Evolutionary conservation across 805 yeast genomes (phyloP).

Genomic region (Grigorovia yakushimaensis): DNA sequence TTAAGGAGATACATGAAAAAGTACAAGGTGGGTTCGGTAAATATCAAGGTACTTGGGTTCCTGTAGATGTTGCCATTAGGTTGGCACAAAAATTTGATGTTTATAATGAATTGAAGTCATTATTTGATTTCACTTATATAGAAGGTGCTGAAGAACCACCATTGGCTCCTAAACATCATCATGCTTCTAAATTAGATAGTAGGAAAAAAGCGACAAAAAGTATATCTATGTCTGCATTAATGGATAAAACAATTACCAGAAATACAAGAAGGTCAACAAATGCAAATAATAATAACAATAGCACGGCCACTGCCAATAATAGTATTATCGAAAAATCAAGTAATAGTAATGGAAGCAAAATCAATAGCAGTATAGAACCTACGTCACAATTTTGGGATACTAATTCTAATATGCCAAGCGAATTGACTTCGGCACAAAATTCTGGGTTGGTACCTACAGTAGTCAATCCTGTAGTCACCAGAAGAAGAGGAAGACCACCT

Average conservation of each 20-base stretch:
- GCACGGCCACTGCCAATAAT: background rate
- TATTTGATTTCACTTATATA: conserved; percentile 49
- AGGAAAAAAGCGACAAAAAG: conserved; percentile 23
- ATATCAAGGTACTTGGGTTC: conserved; percentile 96
- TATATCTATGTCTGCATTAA: conserved; percentile 13
- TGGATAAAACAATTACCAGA: conserved; percentile 25
- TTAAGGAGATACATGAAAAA: conserved; percentile 78
- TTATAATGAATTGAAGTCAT: conserved; percentile 48
- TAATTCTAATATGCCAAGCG: background rate
- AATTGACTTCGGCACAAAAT: background rate
- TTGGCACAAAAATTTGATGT: conserved; percentile 61
- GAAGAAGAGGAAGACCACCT: conserved; percentile 28
- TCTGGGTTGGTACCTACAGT: conserved; percentile 1
- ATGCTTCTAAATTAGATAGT: conserved; percentile 42
- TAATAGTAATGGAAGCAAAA: no score
- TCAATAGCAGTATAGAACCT: no score
- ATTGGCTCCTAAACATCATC: conserved; percentile 58
- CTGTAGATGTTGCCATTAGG: conserved; percentile 59
- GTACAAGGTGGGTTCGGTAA: conserved; percentile 97
- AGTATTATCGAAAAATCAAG: no score
- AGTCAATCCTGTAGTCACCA: conserved; percentile 13
- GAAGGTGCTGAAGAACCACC: conserved; percentile 46
- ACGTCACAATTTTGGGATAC: background rate
- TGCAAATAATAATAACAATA: background rate
- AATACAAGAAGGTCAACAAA: background rate